phyloP scores from a whole-genome alignment of 495 filamentous ascomycete species.

The Hyaloscypha finlandica region DNA sequence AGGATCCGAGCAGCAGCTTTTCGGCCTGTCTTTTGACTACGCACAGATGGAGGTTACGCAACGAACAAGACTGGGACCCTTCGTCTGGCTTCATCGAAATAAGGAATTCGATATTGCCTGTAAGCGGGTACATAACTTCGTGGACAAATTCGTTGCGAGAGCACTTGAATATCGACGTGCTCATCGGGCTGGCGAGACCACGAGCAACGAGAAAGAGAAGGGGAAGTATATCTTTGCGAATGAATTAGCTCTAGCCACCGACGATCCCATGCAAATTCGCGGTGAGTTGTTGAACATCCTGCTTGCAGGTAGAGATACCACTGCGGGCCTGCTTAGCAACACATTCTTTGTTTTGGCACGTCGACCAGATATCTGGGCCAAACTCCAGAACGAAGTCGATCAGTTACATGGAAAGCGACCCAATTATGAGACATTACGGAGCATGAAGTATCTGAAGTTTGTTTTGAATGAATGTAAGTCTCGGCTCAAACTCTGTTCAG shows the following conservation, averaged over 20 bases:
- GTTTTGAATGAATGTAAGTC: conserved; percentile 67
- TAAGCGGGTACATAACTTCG: conserved; percentile 12
- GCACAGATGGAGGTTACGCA: conserved; percentile 38
- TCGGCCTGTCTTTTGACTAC: conserved; percentile 33
- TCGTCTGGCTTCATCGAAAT: conserved; percentile 29
- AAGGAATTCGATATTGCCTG: conserved; percentile 8
- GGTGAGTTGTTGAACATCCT: conserved; percentile 78
- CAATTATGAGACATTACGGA: conserved; percentile 66
- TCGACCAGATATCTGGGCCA: conserved; percentile 61
- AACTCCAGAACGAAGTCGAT: conserved; percentile 72
- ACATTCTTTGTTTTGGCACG: conserved; percentile 72
- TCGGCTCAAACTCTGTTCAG: not conserved
- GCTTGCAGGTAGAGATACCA: conserved; percentile 77
- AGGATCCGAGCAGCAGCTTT: conserved; percentile 20
- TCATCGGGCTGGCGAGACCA: conserved; percentile 7
- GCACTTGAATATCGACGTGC: conserved; percentile 29
- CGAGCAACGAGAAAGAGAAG: conserved; percentile 17
- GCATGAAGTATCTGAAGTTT: conserved; percentile 71
- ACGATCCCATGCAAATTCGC: conserved; percentile 48
- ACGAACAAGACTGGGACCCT: conserved; percentile 21
- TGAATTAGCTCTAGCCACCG: conserved; percentile 42
- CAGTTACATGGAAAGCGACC: conserved; percentile 60
- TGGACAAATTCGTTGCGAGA: conserved; percentile 25
- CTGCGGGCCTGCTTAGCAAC: conserved; percentile 71
- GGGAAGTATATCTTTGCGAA: conserved; percentile 51